Evolutionary conservation across 1,139 yeast species (phyloP), one percentile per base, ranked within the genome.

Genomic region (Hyphopichia wangnamkhiaoensis): DNA sequence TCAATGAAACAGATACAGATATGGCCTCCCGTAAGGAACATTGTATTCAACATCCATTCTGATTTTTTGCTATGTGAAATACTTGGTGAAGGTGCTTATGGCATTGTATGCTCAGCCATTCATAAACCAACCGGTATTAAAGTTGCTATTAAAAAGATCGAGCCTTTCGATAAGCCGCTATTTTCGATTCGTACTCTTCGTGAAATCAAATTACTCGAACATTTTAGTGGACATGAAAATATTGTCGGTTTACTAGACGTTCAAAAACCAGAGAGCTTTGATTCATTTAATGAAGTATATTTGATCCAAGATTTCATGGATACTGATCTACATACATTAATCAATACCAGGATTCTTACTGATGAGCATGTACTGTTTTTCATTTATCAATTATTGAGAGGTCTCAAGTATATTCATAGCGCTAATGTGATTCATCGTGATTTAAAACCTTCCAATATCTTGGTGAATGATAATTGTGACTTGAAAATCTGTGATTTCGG

Each of bases 271-370:
- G 38, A 45, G 4, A 54, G 55, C 42, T 62, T 52, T 45, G 64
- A 60, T 17, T 42, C 48, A 5, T 82, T 84, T 54, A 74, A 80
- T 40, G 90, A 84, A 45, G 86, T 84, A 1, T 84, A 84, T 52
- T 58, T 84, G 31, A 80, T 84, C 34, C 87, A 84, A 54, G 91
- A 84, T 53, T 68, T 78, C 46, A 82, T 84, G 88, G 85, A 83
- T 40, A 76, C 83, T 1, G 90, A 84, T 58, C 59, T 84, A 33
- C 81, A 80, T 48, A 67, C 75, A 41, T 79, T 82, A 6, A 82
- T 83, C 31, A 59, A 71, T 23, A 64, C 79, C 1, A 81, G 78
- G 46, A 61, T 58, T 30, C 62, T 83, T 31, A 70, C 77, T 31
- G 85, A 81, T 52, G 84, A 80, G 47, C 90, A 83, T 49, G 75